Evolutionary conservation across 139 green algal species (phyloP).

Genomic region (Tetradesmus lagerheimii): DNA sequence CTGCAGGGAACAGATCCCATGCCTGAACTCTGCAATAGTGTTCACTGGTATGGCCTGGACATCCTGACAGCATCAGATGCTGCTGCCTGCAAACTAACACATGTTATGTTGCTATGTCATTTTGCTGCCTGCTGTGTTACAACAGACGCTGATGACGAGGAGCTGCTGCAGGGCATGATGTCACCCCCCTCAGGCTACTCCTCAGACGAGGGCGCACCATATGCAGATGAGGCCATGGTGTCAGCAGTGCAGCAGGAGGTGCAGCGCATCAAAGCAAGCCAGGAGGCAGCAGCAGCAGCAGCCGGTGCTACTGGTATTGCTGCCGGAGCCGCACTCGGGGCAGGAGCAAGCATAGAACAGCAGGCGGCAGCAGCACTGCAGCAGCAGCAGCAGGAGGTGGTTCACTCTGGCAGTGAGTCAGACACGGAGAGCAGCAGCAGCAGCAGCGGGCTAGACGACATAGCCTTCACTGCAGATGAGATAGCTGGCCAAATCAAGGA

Average conservation of each 20-base stretch:
- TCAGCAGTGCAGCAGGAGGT: slow-evolving; percentile 55
- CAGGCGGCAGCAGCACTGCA: slow-evolving; percentile 38
- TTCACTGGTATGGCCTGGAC: too few species aligned
- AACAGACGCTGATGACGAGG: slow-evolving; percentile 62
- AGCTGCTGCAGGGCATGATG: slow-evolving; percentile 76
- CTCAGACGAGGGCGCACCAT: slow-evolving; percentile 53
- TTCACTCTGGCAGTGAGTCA: neutral
- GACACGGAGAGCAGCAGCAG: slow-evolving; percentile 32
- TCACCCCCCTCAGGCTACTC: slow-evolving; percentile 78
- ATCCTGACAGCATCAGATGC: neutral
- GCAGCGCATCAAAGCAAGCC: neutral
- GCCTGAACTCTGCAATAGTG: too few species aligned
- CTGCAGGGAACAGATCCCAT: too few species aligned
- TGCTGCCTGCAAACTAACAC: neutral
- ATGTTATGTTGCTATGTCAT: neutral
- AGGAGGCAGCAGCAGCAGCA: slow-evolving; percentile 28
- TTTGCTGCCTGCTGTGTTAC: neutral
- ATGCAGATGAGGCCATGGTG: slow-evolving; percentile 47
- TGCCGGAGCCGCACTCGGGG: slow-evolving; percentile 29
- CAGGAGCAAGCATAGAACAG: neutral
- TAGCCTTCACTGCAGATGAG: neutral
- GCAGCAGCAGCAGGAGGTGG: slow-evolving; percentile 32
- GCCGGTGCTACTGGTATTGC: slow-evolving; percentile 24
- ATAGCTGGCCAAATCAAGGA: neutral
- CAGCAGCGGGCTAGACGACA: slow-evolving; percentile 22